Base-by-base conservation (phyloP, 768 basidiomycete species). In the Pleurotus citrinopileatus region DNA sequence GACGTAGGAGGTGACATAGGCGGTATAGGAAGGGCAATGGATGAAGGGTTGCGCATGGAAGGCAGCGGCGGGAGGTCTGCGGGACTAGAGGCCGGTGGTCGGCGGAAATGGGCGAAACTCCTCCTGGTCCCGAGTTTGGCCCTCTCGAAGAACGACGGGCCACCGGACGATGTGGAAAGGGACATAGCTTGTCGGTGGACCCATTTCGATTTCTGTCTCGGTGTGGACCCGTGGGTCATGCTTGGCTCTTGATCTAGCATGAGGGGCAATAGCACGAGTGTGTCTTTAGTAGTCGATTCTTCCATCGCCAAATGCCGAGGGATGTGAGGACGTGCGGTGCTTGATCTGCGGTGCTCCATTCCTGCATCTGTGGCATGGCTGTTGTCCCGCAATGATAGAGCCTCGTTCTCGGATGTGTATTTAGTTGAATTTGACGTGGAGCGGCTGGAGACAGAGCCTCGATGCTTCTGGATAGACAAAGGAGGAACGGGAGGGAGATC, bases 1-100 rank as follows among this genome's bases (percentile, higher is more conserved):
- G 62, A 23, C 64, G 56, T 29, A 40, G 34, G 50, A n/a, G 23
- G 52, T 55, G 44, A 27, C 27, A 19, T 52, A n/a, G 19, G 55
- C 34, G 37, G 22, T 29, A 40, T 10, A 34, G 29, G 38, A 15
- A 45, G 36, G 36, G 1, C 44, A 13, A 32, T 9, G n/a, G 36
- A 42, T 19, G 45, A 53, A n/a, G 36, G 15, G 25, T 45, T 40
- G 37, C 29, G 46, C 6, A 19, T 37, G 26, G 28, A 36, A 37
- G 25, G 36, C 17, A 54, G 17, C n/a, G 28, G 12, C 12, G 48
- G 48, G 2, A 40, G 12, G n/a, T 51, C 48, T 51, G 48, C n/a
- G 23, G 29, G 48, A 51, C 34, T 34, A 12, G 29, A 13, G 15
- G 48, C 19, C 12, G 48, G 48, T 20, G 48, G 29, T 3, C 48